Evolutionary conservation across 768 basidiomycete species (phyloP).

Genomic region (Suillus ampliporus): DNA sequence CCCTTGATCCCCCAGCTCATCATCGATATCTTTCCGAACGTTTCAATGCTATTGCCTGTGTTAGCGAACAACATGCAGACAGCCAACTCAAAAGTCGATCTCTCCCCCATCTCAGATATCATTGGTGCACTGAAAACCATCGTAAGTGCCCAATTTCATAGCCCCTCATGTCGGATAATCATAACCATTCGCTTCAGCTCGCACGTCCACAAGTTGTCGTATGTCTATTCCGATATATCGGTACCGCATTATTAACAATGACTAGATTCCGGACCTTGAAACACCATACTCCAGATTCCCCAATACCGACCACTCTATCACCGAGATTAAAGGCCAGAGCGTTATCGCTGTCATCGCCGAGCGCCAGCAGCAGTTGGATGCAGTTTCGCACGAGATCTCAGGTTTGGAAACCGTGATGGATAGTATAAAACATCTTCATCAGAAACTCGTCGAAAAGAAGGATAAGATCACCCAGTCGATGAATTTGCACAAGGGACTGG

Average conservation of each 20-base stretch:
- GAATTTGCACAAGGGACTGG: constrained; percentile 27
- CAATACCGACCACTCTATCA: constrained; percentile 21
- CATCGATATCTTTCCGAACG: no score
- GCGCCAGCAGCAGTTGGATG: constrained; percentile 20
- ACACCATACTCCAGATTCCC: constrained; percentile 20
- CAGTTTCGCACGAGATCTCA: constrained; percentile 18
- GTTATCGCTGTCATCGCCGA: constrained; percentile 22
- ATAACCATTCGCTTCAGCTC: neutral
- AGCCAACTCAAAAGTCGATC: neutral
- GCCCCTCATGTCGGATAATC: neutral
- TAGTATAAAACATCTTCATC: constrained; percentile 16
- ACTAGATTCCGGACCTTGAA: constrained; percentile 22
- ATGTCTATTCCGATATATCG: neutral
- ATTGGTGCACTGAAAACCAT: neutral
- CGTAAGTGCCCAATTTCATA: neutral
- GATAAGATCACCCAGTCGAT: constrained; percentile 25
- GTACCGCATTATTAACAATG: neutral
- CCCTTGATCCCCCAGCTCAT: no score
- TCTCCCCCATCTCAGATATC: neutral
- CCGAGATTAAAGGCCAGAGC: constrained; percentile 15
- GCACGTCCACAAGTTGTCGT: neutral
- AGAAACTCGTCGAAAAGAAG: constrained; percentile 24
- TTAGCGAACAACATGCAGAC: neutral
- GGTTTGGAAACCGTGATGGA: constrained; percentile 20
- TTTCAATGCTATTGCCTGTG: neutral